phyloP scores from a whole-genome alignment of 805 yeast species.

The Scheffersomyces amazonensis region DNA sequence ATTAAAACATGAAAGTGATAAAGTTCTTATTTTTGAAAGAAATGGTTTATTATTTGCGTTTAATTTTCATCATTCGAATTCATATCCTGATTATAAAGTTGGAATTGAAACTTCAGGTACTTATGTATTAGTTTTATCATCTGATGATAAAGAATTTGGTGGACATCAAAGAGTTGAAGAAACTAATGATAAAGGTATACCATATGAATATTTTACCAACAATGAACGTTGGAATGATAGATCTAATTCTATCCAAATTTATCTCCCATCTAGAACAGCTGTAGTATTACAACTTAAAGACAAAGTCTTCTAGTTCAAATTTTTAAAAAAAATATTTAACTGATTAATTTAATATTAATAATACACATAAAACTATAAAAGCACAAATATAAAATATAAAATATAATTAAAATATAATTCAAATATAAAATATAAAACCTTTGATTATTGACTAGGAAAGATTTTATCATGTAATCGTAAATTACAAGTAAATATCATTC shows the following conservation, averaged over 20 bases:
- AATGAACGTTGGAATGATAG: constrained; percentile 80
- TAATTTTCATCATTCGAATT: constrained; percentile 85
- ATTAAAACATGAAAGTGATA: constrained; percentile 84
- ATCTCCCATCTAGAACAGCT: constrained; percentile 71
- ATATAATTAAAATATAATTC: too few relatives aligned
- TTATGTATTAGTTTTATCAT: constrained; percentile 70
- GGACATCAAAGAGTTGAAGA: constrained; percentile 70
- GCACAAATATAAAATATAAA: too few relatives aligned
- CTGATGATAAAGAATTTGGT: constrained; percentile 71
- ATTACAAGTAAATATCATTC: constrained; percentile 7
- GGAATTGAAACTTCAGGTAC: constrained; percentile 84
- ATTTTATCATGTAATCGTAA: constrained; percentile 2
- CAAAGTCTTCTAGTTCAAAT: constrained; percentile 15
- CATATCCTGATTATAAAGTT: constrained; percentile 81
- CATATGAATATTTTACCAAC: constrained; percentile 61
- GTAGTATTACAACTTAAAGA: constrained; percentile 36
- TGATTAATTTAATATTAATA: too few relatives aligned
- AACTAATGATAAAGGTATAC: constrained; percentile 37
- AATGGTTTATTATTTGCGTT: constrained; percentile 81
- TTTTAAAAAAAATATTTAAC: too few relatives aligned
- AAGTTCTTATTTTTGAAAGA: constrained; percentile 85
- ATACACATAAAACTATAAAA: too few relatives aligned
- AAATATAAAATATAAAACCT: neutral
- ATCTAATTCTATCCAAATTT: constrained; percentile 70
- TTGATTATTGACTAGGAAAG: neutral